phyloP scores from a whole-genome alignment of 441 rosid genomes.

The Omphalea diandra region DNA sequence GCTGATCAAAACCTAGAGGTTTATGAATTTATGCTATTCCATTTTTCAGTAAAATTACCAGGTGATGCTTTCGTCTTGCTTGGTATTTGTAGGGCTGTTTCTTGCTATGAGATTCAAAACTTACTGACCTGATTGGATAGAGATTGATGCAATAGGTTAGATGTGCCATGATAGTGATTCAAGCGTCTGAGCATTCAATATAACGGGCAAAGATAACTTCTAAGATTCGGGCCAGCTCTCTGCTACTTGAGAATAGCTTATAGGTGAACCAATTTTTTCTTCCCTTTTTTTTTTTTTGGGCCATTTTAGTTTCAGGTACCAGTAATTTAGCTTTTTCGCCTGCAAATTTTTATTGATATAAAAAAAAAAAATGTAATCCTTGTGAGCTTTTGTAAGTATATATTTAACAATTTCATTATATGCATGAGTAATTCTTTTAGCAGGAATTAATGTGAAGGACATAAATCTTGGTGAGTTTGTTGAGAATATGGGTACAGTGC shows the following conservation, averaged over 20 bases:
- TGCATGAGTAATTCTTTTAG: background rate
- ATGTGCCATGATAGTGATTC: constrained; percentile 2
- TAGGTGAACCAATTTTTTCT: background rate
- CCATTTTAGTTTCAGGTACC: background rate
- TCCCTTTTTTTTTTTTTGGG: background rate
- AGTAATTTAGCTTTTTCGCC: background rate
- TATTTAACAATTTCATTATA: background rate
- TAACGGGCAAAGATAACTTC: background rate
- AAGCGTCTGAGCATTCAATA: background rate
- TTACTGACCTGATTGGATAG: background rate
- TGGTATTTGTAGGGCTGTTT: too few species aligned
- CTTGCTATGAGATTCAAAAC: background rate
- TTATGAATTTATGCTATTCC: background rate
- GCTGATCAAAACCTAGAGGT: constrained; percentile 24
- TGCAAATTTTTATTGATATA: background rate
- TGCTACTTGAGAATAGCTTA: background rate
- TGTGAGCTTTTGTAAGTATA: background rate
- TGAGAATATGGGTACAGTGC: too few species aligned
- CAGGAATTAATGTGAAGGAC: background rate
- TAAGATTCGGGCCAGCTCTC: background rate
- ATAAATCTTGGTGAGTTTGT: too few species aligned
- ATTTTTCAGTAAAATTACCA: background rate
- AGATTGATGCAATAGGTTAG: background rate
- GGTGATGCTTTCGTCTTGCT: too few species aligned
- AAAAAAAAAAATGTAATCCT: background rate